Conservation (phyloP, 768 basidiomycete species). For the Boletus barrowsii region DNA sequence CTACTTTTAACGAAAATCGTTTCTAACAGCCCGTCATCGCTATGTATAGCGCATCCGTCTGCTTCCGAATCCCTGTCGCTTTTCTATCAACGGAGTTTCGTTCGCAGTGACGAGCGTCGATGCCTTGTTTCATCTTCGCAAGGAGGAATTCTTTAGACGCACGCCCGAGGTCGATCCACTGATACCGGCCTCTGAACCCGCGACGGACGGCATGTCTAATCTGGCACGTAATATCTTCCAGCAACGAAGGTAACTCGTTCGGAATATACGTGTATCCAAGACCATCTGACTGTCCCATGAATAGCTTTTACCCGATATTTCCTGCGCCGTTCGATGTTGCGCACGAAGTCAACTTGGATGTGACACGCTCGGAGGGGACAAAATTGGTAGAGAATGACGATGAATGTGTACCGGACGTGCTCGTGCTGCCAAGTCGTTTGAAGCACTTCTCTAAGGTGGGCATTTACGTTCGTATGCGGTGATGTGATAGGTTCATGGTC, state of each 20-base stretch:
- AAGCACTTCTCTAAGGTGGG: slow-evolving; percentile 88
- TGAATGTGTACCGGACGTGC: slow-evolving; percentile 70
- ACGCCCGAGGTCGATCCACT: slow-evolving; percentile 60
- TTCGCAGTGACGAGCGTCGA: slow-evolving; percentile 86
- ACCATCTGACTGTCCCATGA: not conserved
- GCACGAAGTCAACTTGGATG: slow-evolving; percentile 84
- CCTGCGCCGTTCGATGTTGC: slow-evolving; percentile 74
- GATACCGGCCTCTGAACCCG: slow-evolving; percentile 40
- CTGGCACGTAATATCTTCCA: slow-evolving; percentile 77
- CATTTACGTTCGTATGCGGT: not conserved
- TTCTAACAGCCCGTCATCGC: not conserved
- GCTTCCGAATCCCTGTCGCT: slow-evolving; percentile 83
- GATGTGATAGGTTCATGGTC: not conserved
- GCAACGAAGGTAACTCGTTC: slow-evolving; percentile 68
- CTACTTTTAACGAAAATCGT: not conserved
- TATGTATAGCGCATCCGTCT: slow-evolving; percentile 62
- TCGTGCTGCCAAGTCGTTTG: slow-evolving; percentile 83
- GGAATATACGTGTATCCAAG: not conserved
- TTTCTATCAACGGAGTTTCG: slow-evolving; percentile 79
- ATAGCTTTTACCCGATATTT: slow-evolving; percentile 93
- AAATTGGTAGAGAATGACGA: slow-evolving; percentile 32
- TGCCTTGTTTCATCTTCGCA: slow-evolving; percentile 82
- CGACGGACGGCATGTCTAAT: slow-evolving; percentile 74
- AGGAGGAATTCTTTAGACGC: slow-evolving; percentile 73
- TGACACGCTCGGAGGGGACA: slow-evolving; percentile 67